Conservation (phyloP, 1,139 yeast species). For the Scheffersomyces lignicola region DNA sequence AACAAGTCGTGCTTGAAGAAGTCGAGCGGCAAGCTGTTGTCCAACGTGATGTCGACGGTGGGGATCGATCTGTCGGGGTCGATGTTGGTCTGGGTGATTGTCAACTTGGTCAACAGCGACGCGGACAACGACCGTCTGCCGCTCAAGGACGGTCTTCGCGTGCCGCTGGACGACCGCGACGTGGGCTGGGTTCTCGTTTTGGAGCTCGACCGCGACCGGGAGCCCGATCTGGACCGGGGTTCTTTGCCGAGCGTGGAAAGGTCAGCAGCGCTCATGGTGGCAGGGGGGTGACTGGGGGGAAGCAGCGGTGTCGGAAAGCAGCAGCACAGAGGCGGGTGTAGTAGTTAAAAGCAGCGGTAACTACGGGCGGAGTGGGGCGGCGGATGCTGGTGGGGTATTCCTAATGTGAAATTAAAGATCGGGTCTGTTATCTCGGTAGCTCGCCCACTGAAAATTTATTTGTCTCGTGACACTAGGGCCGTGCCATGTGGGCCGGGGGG, state of each 20-base stretch:
- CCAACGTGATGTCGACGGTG: conserved; percentile 48
- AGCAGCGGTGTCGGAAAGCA: no score
- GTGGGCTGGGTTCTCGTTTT: conserved; percentile 32
- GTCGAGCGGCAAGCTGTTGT: conserved; percentile 74
- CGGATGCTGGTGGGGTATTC: no score
- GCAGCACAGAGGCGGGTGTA: no score
- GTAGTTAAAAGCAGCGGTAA: no score
- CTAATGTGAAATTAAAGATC: no score
- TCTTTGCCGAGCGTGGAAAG: conserved; percentile 12
- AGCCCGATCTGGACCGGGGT: conserved; percentile 14
- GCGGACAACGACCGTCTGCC: conserved; percentile 29
- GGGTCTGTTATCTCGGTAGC: no score
- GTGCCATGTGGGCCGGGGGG: no score
- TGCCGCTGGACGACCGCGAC: conserved; percentile 37
- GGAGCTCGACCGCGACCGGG: conserved; percentile 39
- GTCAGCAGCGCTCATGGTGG: conserved; percentile 1
- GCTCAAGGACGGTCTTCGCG: conserved; percentile 37
- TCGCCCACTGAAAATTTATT: no score
- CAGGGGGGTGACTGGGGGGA: no score
- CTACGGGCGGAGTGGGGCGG: no score
- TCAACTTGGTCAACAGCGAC: conserved; percentile 24
- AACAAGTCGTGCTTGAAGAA: conserved; percentile 84
- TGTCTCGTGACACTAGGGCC: no score
- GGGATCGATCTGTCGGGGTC: conserved; percentile 35
- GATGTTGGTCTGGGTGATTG: conserved; percentile 28